Percentiles rank a stretch among this genome's conserved stretches.
phyloP scores from a whole-genome alignment of 768 basidiomycete species.

The Mycena crocata region DNA sequence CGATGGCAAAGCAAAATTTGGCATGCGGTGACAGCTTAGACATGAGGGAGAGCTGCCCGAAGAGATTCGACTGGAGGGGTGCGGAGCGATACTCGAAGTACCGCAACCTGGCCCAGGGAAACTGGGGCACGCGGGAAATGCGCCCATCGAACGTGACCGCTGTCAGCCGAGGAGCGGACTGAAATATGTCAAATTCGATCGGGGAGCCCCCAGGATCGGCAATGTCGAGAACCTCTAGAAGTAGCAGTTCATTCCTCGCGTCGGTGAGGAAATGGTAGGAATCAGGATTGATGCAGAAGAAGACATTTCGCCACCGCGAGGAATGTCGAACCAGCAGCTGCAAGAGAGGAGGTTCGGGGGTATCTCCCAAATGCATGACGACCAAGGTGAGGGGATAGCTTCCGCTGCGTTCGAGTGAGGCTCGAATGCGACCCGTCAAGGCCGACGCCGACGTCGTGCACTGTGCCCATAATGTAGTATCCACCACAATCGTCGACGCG shows the following conservation, averaged over 20 bases:
- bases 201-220: neutral
- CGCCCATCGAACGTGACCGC: neutral
- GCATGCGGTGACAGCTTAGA: too few relatives aligned
- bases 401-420: neutral
- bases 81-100: neutral
- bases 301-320: neutral
- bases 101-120: neutral
- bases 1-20: too few relatives aligned
- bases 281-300: neutral
- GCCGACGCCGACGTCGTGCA: neutral
- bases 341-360: neutral
- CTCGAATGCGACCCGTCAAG: neutral
- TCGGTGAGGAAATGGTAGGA: neutral
- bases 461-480: neutral
- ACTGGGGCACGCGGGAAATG: neutral
- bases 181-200: neutral
- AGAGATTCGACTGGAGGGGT: too few relatives aligned
- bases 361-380: neutral
- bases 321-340: neutral
- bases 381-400: neutral
- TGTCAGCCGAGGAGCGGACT: neutral
- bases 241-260: neutral
- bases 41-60: too few relatives aligned
- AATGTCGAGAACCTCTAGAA: neutral
- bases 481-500: neutral